Percentiles rank a stretch among this genome's conserved stretches.
Conservation (phyloP, 192 early-diverging fungal genomes). For the Backusella psychrophila region DNA sequence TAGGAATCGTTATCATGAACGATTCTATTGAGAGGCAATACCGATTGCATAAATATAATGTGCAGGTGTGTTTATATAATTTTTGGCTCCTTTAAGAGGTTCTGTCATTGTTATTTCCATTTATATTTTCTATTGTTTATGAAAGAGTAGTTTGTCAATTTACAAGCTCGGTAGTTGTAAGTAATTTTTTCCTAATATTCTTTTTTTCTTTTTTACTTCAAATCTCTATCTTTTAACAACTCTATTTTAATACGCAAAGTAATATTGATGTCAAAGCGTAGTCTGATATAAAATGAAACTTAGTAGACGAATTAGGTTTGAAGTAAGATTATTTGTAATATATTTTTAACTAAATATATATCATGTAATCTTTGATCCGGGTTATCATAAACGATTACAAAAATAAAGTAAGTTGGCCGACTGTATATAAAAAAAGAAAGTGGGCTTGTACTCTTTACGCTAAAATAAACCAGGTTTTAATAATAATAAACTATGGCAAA, state of each 20-base stretch:
- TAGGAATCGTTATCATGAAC: not conserved
- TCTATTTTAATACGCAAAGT: not conserved
- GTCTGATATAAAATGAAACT: not conserved
- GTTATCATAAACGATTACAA: not conserved
- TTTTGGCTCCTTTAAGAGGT: not conserved
- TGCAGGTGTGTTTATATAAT: not conserved
- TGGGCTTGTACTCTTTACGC: not conserved
- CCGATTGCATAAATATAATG: not conserved
- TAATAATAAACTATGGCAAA: not conserved
- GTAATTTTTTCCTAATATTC: not conserved
- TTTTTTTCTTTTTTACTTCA: too few species aligned
- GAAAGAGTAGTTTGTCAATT: not conserved
- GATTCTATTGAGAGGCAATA: not conserved
- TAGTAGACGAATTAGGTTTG: not conserved
- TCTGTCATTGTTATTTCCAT: constrained; percentile 3
- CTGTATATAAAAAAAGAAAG: not conserved
- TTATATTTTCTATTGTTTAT: not conserved
- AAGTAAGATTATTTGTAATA: not conserved
- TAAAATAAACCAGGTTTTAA: not conserved
- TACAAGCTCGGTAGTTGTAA: not conserved
- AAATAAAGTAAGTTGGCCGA: not conserved
- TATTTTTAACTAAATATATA: not conserved
- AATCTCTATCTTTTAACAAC: too few species aligned
- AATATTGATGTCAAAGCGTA: not conserved
- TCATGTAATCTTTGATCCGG: not conserved